phyloP scores from a whole-genome alignment of 495 filamentous ascomycete genomes.

The Parmelia sp. region DNA sequence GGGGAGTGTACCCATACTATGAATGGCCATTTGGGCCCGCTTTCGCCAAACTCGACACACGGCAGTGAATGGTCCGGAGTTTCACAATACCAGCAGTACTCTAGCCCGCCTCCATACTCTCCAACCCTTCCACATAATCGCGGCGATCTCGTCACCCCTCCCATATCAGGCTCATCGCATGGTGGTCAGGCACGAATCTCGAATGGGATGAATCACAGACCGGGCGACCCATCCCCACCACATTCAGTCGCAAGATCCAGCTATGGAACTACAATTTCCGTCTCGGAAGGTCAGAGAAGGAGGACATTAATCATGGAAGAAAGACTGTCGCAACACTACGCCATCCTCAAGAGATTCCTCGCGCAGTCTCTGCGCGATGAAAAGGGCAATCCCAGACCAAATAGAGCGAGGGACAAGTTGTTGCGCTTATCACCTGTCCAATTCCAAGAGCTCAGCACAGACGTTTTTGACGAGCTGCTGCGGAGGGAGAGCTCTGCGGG shows the following conservation, averaged over 20 bases:
- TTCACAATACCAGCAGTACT: constrained; percentile 58
- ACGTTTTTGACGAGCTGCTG: constrained; percentile 92
- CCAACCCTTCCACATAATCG: constrained; percentile 49
- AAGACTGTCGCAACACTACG: constrained; percentile 71
- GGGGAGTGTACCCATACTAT: constrained; percentile 33
- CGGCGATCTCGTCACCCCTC: constrained; percentile 63
- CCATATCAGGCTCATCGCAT: constrained; percentile 58
- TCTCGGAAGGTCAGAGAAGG: constrained; percentile 54
- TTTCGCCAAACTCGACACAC: constrained; percentile 77
- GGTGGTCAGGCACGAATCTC: constrained; percentile 36
- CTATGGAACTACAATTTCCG: constrained; percentile 60
- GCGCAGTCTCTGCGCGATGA: constrained; percentile 65
- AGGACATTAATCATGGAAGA: constrained; percentile 57
- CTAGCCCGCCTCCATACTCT: constrained; percentile 45
- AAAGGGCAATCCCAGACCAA: constrained; percentile 64
- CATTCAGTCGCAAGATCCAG: constrained; percentile 78
- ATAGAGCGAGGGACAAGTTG: constrained; percentile 88
- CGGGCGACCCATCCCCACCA: constrained; percentile 75
- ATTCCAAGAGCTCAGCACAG: constrained; percentile 94
- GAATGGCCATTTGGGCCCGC: constrained; percentile 59
- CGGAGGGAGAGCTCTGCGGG: constrained; percentile 67
- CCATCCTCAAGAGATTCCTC: constrained; percentile 70
- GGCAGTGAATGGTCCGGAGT: constrained; percentile 85
- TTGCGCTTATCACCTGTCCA: constrained; percentile 81
- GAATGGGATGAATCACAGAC: constrained; percentile 32